A percentile compares a stretch with the other conserved stretches of the same genome.
Evolutionary conservation across 2,329 filamentous ascomycete genomes (phyloP).

Genomic region (Incumbomyces lentus): DNA sequence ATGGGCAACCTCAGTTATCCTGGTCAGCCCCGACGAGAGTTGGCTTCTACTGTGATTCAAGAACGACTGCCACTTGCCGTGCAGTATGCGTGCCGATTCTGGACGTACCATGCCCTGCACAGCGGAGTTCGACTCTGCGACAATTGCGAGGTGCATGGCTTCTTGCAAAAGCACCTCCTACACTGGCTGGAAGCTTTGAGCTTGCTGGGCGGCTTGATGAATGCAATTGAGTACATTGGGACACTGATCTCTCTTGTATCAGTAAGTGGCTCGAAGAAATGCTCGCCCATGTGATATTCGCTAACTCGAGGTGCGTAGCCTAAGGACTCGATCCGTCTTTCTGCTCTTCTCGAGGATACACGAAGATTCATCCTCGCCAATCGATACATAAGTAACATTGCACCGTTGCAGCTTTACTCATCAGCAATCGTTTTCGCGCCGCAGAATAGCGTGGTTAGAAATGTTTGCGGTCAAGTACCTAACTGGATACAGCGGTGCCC

Average conservation of each 20-base stretch:
- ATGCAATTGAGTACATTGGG: conserved; percentile 11
- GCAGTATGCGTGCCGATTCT: conserved; percentile 23
- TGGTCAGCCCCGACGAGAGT: conserved; percentile 6
- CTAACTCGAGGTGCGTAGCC: neutral
- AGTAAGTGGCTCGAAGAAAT: conserved; percentile 9
- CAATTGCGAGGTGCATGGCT: conserved; percentile 7
- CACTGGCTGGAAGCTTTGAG: conserved; percentile 24
- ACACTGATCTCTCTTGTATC: conserved; percentile 9
- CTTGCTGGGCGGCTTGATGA: conserved; percentile 15
- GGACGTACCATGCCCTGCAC: conserved; percentile 20
- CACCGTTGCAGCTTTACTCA: conserved; percentile 29
- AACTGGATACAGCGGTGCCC: conserved; percentile 12
- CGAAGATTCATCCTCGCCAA: conserved; percentile 24
- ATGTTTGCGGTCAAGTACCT: conserved; percentile 13
- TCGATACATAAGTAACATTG: conserved; percentile 21
- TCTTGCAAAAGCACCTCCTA: conserved; percentile 20
- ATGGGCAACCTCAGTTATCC: conserved; percentile 9
- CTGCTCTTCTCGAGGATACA: conserved; percentile 24
- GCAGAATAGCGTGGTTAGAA: conserved; percentile 20
- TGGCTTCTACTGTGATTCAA: conserved; percentile 9
- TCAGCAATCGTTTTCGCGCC: conserved; percentile 28
- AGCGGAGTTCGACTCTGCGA: neutral
- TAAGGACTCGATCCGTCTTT: conserved; percentile 10
- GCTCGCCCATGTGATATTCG: neutral
- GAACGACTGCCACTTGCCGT: conserved; percentile 15